phyloP scores from a whole-genome alignment of 352 stramenopile genomes.

The Aphanomyces astaci region DNA sequence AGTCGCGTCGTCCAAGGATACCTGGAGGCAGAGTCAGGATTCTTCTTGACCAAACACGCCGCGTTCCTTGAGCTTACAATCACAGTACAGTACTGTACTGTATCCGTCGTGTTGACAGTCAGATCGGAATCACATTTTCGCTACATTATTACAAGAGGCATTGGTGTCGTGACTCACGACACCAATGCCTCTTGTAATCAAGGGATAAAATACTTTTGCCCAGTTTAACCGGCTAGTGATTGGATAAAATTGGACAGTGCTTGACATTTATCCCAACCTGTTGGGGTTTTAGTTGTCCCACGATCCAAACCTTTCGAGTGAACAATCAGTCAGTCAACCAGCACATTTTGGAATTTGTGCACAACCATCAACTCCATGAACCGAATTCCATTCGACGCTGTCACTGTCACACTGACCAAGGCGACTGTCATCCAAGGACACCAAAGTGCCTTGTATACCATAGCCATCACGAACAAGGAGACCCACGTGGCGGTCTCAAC shows the following conservation, averaged over 20 bases:
- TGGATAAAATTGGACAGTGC: neutral
- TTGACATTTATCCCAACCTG: neutral
- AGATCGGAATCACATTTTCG: neutral
- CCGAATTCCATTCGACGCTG: neutral
- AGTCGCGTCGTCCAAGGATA: no score
- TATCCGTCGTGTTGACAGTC: no score
- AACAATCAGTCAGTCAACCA: no score
- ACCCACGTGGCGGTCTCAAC: neutral
- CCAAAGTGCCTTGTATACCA: neutral
- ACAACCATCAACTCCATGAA: no score
- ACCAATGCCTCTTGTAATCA: neutral
- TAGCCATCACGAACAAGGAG: neutral
- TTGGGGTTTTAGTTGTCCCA: neutral
- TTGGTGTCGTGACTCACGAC: neutral
- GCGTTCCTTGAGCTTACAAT: no score
- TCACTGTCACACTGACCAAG: conserved; percentile 1
- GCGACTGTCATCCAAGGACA: neutral
- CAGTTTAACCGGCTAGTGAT: no score
- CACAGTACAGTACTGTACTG: no score
- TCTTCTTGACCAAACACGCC: no score
- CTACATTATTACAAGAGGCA: neutral
- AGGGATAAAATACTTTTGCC: neutral
- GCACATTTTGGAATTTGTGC: no score
- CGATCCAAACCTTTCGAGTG: neutral
- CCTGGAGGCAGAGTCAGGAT: no score